Evolutionary conservation across 208 protist genomes (phyloP).

Genomic region (Endotrypanum monterogeii): DNA sequence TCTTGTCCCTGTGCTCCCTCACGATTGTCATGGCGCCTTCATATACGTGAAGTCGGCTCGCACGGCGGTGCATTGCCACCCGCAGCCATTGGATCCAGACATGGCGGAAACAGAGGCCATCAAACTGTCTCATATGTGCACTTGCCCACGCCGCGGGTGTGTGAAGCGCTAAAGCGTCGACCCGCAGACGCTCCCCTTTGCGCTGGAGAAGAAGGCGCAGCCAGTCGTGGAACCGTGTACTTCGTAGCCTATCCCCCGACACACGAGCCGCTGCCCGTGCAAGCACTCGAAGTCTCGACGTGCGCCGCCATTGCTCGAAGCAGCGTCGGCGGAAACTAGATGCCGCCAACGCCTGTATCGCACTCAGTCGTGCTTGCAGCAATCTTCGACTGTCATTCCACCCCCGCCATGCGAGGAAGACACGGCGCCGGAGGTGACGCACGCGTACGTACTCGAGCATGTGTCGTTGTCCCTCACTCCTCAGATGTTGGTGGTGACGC

Average conservation of each 20-base stretch:
- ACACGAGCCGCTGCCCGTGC: background rate
- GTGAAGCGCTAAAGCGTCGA: background rate
- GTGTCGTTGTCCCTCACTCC: background rate
- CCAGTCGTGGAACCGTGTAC: constrained; percentile 2
- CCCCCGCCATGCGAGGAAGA: constrained; percentile 4
- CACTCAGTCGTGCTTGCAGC: background rate
- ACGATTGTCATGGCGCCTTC: constrained; percentile 1
- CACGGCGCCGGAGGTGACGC: background rate
- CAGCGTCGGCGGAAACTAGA: background rate
- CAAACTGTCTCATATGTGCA: background rate
- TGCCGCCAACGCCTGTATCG: background rate
- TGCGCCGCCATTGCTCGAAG: constrained; percentile 13
- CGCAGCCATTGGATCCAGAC: constrained; percentile 41
- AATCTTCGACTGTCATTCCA: constrained; percentile 8
- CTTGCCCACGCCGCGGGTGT: constrained; percentile 6
- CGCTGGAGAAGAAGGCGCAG: background rate
- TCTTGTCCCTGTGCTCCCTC: background rate
- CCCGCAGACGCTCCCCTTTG: background rate
- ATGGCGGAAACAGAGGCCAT: constrained; percentile 11
- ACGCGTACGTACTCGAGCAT: background rate
- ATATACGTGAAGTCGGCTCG: constrained; percentile 18
- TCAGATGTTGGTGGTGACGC: constrained; percentile 16
- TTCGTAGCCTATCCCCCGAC: background rate
- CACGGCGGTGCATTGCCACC: constrained; percentile 18
- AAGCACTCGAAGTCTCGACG: background rate